Conservation (phyloP, 129 eudicot genomes). For the Heracleum sosnowskyi region DNA sequence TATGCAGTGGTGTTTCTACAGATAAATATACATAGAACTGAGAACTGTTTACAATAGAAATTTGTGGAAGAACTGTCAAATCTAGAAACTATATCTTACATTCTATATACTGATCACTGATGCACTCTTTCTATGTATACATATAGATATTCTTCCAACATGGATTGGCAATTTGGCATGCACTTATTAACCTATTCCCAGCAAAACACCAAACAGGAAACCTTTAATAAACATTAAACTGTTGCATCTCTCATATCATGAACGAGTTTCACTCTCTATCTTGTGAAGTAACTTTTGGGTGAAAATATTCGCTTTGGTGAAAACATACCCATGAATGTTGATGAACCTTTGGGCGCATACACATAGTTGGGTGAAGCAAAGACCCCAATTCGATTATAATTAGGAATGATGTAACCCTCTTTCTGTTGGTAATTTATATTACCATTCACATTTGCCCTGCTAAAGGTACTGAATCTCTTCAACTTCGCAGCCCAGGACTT, state of each 20-base stretch:
- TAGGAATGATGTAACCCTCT: constrained; percentile 41
- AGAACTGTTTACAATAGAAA: background rate
- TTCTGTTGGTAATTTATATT: constrained; percentile 18
- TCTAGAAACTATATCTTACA: background rate
- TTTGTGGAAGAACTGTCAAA: background rate
- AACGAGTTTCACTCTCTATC: constrained; percentile 8
- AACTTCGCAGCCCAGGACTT: constrained; percentile 59
- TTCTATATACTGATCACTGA: background rate
- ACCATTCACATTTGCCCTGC: constrained; percentile 20
- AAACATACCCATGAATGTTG: constrained; percentile 42
- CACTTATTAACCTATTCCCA: background rate
- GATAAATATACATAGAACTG: background rate
- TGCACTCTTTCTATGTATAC: background rate
- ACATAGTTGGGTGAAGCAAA: constrained; percentile 59
- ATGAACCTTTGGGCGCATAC: background rate
- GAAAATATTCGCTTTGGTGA: constrained; percentile 73
- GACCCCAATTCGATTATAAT: constrained; percentile 39
- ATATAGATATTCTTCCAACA: background rate
- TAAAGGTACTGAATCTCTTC: constrained; percentile 56
- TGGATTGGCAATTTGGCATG: background rate
- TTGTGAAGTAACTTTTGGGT: constrained; percentile 43
- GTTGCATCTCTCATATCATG: background rate
- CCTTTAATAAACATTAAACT: background rate
- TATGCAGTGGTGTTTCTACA: background rate
- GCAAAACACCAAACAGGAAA: background rate